Conservation (phyloP, 2,329 filamentous ascomycete species). For the Zasmidium cellare region DNA sequence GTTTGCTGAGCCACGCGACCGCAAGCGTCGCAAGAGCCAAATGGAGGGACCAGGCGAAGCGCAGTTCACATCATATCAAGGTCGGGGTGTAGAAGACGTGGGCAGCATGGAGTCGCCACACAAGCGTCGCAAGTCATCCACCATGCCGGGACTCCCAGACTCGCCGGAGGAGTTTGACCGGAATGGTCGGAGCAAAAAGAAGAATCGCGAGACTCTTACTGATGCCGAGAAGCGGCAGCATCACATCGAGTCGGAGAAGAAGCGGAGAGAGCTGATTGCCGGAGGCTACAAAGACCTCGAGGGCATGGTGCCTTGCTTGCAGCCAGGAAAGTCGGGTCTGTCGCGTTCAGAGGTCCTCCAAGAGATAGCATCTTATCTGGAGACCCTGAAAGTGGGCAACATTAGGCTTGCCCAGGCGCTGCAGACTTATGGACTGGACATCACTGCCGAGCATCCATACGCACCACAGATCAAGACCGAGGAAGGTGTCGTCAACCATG, state of each 20-base stretch:
- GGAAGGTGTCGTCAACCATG: background rate
- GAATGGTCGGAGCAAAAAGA: constrained; percentile 1
- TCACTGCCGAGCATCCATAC: background rate
- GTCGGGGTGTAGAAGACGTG: background rate
- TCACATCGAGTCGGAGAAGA: constrained; percentile 85
- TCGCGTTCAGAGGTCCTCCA: constrained; percentile 80
- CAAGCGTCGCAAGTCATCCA: constrained; percentile 4
- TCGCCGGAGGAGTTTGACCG: background rate
- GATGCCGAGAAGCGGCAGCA: constrained; percentile 83
- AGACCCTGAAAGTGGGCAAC: constrained; percentile 70
- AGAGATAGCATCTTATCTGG: constrained; percentile 76
- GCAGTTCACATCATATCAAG: background rate
- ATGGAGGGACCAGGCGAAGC: background rate
- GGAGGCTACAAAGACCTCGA: constrained; percentile 80
- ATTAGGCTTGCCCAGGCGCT: background rate
- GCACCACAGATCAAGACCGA: background rate
- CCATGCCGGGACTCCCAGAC: background rate
- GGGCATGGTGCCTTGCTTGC: constrained; percentile 72
- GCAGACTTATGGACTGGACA: background rate
- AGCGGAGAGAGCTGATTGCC: constrained; percentile 77
- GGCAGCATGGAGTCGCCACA: background rate
- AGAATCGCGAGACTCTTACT: constrained; percentile 56
- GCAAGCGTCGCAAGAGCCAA: constrained; percentile 11
- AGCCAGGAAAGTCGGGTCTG: constrained; percentile 62
- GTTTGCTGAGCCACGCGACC: background rate